Percentiles rank a stretch among this genome's conserved stretches.
Conservation (phyloP, 2,329 filamentous ascomycete species). For the Colletotrichum gloeosporioides region DNA sequence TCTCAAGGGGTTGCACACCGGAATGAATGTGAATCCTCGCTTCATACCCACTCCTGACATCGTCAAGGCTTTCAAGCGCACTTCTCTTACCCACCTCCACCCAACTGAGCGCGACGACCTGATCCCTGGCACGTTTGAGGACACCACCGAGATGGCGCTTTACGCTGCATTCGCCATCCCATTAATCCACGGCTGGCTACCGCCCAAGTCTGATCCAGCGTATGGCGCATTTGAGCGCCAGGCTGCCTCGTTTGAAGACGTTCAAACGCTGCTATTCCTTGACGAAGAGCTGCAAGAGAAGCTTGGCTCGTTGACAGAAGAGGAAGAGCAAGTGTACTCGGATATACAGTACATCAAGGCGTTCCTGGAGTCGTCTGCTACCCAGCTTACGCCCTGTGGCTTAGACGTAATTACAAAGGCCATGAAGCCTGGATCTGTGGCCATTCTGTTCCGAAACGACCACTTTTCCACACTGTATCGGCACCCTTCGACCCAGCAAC, state of each 20-base stretch:
- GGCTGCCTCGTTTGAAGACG: conserved; percentile 88
- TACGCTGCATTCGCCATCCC: conserved; percentile 91
- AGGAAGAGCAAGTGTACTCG: conserved; percentile 81
- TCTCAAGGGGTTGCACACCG: conserved; percentile 86
- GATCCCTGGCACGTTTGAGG: conserved; percentile 79
- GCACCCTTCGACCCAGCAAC: conserved; percentile 76
- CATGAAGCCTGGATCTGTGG: conserved; percentile 78
- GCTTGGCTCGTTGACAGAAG: conserved; percentile 69
- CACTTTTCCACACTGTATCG: conserved; percentile 96
- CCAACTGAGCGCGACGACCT: conserved; percentile 52
- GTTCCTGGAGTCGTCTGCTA: conserved; percentile 81
- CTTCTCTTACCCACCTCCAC: conserved; percentile 57
- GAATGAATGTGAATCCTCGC: conserved; percentile 97
- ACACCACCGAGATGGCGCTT: conserved; percentile 86
- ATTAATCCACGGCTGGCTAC: conserved; percentile 92
- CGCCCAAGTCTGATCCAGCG: conserved; percentile 68
- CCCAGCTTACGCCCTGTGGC: conserved; percentile 85
- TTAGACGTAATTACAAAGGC: conserved; percentile 75
- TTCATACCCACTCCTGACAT: conserved; percentile 69
- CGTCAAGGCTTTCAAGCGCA: conserved; percentile 53
- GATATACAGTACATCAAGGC: conserved; percentile 85
- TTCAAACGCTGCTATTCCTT: conserved; percentile 85
- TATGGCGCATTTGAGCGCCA: conserved; percentile 75
- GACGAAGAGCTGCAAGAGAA: conserved; percentile 90
- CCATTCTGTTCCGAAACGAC: conserved; percentile 95